phyloP scores from a whole-genome alignment of 2,329 filamentous ascomycete genomes.

The Podosphaera aphanis region DNA sequence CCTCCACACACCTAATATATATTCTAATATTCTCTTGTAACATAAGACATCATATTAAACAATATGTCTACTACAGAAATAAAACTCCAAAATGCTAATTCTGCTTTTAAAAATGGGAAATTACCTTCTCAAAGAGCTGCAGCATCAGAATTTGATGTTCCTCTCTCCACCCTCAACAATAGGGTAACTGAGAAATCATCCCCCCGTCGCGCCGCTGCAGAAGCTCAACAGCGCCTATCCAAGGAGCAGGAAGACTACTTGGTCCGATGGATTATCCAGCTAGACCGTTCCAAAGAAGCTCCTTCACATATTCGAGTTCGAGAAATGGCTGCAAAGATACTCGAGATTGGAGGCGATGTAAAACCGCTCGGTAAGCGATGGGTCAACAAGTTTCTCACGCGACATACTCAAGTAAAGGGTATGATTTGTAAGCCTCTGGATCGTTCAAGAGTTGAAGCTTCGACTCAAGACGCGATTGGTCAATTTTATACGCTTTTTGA shows the following conservation, averaged over 20 bases:
- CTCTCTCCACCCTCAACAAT: background rate
- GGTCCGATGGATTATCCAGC: background rate
- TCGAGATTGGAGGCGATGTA: too few species aligned
- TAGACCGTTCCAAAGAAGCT: background rate
- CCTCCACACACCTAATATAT: background rate
- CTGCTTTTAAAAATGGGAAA: background rate
- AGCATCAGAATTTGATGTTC: background rate
- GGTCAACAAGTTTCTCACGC: background rate
- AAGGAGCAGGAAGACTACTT: background rate
- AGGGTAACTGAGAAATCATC: background rate
- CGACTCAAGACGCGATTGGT: background rate
- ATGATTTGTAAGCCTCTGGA: background rate
- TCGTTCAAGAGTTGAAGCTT: background rate
- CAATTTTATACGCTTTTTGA: background rate
- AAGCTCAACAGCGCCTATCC: background rate
- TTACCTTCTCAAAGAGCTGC: background rate
- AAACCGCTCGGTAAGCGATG: background rate
- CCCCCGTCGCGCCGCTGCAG: background rate
- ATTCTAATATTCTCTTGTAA: background rate
- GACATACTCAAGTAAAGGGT: background rate
- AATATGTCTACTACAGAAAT: background rate
- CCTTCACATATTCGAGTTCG: background rate
- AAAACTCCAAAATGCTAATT: background rate
- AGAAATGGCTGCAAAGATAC: background rate
- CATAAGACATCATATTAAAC: background rate